Conservation (phyloP, 306 rosid genomes). For the Castanospermum australe region DNA sequence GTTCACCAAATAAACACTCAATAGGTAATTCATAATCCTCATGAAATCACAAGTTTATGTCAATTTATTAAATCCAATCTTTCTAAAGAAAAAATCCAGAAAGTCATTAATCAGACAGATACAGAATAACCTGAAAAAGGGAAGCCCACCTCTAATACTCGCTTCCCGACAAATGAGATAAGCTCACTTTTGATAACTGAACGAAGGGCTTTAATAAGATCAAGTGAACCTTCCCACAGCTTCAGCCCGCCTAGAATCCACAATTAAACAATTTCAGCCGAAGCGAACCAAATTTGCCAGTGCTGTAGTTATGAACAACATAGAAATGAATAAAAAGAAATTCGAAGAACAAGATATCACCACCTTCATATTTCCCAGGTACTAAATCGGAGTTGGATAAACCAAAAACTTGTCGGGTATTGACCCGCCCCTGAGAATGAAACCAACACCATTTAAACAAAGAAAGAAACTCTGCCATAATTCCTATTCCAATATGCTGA, state of each 20-base stretch:
- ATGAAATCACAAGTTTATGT: neutral
- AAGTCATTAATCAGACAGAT: neutral
- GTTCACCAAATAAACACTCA: neutral
- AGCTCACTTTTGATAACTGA: slow-evolving; percentile 51
- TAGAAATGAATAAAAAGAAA: neutral
- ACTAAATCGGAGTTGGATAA: slow-evolving; percentile 89
- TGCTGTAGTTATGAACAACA: neutral
- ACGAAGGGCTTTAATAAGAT: slow-evolving; percentile 71
- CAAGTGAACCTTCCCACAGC: slow-evolving; percentile 93
- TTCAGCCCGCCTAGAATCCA: slow-evolving; percentile 72
- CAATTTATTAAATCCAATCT: neutral
- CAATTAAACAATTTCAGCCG: slow-evolving; percentile 6
- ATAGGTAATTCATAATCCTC: neutral
- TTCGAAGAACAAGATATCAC: slow-evolving; percentile 18
- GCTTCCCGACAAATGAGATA: slow-evolving; percentile 57
- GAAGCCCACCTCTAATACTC: slow-evolving; percentile 82
- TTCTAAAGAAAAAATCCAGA: too few species aligned
- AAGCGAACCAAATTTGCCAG: slow-evolving; percentile 14
- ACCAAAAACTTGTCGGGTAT: slow-evolving; percentile 77
- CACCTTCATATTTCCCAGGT: slow-evolving; percentile 93
- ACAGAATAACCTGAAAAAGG: slow-evolving; percentile 35
- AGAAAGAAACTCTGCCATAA: neutral
- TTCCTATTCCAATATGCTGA: neutral
- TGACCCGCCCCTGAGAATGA: slow-evolving; percentile 67
- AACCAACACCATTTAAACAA: neutral